These are phyloP conservation scores for Wallacemonas collosoma DNA, from an alignment of 208 protist genomes.

Conservation along the genomic window DNA sequence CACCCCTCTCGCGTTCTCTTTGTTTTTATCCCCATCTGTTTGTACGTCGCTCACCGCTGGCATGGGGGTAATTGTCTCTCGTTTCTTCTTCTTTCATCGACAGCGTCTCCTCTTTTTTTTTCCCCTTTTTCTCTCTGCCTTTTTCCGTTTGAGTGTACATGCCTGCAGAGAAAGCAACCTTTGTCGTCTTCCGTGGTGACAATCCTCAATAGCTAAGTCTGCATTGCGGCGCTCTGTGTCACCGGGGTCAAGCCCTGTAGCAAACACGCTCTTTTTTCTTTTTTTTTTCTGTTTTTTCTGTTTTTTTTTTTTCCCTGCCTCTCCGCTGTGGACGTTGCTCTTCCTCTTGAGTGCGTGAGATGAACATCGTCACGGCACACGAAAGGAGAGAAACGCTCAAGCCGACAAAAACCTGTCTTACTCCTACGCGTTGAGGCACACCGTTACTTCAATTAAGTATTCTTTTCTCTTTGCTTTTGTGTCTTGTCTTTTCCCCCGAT, in stretches of 20 bases:
- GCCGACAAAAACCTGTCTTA: too few relatives aligned
- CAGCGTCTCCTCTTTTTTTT: constrained; percentile 20
- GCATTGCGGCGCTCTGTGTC: too few relatives aligned
- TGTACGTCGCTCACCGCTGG: not conserved
- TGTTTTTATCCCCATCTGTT: not conserved
- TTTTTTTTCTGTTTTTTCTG: constrained; percentile 21
- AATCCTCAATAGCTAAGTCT: too few relatives aligned
- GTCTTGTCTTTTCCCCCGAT: not conserved
- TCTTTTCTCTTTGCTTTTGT: constrained; percentile 9
- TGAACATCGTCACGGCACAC: too few relatives aligned
- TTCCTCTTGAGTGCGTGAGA: too few relatives aligned
- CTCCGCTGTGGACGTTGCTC: too few relatives aligned
- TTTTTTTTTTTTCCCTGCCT: constrained; percentile 14
- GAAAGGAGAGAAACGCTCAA: too few relatives aligned
- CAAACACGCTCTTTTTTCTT: not conserved
- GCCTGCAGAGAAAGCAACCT: not conserved
- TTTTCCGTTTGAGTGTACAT: constrained; percentile 2
- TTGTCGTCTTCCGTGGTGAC: not conserved
- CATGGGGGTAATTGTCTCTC: not conserved
- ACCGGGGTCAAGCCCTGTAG: too few relatives aligned
- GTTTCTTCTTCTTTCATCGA: constrained; percentile 12
- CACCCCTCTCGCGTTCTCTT: too few relatives aligned
- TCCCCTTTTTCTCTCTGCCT: constrained; percentile 20
- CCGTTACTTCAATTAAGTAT: not conserved
- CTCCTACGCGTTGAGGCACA: too few relatives aligned